These are phyloP conservation scores for Kuraishia hungarica DNA, from an alignment of 805 yeast genomes.

Conservation along the genomic window DNA sequence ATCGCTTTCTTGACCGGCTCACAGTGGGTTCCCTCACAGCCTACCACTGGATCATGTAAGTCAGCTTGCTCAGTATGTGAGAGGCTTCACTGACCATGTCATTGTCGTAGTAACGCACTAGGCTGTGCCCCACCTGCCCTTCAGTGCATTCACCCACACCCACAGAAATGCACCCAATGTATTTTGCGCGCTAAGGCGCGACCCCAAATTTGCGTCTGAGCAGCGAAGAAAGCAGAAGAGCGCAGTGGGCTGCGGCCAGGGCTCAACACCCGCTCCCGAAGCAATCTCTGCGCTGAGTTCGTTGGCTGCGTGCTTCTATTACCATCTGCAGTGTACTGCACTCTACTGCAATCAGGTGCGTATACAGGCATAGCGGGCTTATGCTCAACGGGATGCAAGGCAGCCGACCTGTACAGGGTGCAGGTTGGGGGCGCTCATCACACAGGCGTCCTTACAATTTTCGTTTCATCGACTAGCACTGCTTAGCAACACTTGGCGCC, in stretches of 20 bases:
- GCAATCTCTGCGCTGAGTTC: not conserved
- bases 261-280: not conserved
- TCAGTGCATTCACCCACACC: not conserved
- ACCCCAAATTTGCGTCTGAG: not conserved
- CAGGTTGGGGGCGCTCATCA: not conserved
- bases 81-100: not conserved
- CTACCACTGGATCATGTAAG: no score
- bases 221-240: not conserved
- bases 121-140: not conserved
- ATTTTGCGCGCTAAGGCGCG: not conserved
- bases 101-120: not conserved
- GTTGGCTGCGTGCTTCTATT: not conserved
- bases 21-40: no score
- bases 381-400: not conserved
- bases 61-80: no score
- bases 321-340: not conserved
- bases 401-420: not conserved
- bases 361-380: not conserved
- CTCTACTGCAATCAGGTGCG: not conserved
- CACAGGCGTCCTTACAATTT: not conserved
- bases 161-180: not conserved
- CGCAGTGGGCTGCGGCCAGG: not conserved
- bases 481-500: no score
- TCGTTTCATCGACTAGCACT: not conserved
- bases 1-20: no score